Base-by-base conservation (phyloP, 2,329 filamentous ascomycete species). In the Calonectria fujianensis region DNA sequence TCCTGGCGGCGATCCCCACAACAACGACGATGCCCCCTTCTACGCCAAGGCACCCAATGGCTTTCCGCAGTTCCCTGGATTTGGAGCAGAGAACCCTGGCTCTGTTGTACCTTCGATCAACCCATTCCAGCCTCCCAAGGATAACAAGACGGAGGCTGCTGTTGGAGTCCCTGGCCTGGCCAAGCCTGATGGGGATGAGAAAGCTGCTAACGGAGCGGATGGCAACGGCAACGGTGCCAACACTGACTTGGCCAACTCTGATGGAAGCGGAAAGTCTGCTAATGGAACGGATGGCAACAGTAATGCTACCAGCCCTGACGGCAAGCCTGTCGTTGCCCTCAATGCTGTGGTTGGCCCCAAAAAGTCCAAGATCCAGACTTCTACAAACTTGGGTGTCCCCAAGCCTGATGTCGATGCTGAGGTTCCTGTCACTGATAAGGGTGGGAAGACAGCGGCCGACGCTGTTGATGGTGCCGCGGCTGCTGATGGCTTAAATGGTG, bases 21-120 rank as follows among this genome's bases (percentile, higher is more conserved):
- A 48, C 39, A 61, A 69, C 18, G 13, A 50, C 4, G 39, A 50
- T n/a, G 52, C 67, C 24, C 67, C 54, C 8, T 69, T 63, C 29
- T 69, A 69, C 18, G 35, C 18, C 37, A 69, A 24, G 14, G 67
- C 54, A 13, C 54, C 67, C 20, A 32, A 4, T 29, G 54, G 31
- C 2, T 31, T 68, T 24, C 67, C 52, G 13, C n/a, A 29, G 18
- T 69, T 69, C 54, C 52, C 67, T 50, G 29, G 14, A 7, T 69
- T 50, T 48, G 65, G 65, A 27, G 11, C 20, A 13, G 65, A 68
- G 50, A 68, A 68, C 10, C 37, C 57, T 13, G 13, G 37, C 11
- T 63, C 57, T 41, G 57, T 63, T 39, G 27, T 63, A 2, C 57
- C 35, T 7, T 24, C 35, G 4, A 18, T 41, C 14, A 63, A 63